Percentiles rank a stretch among this genome's conserved stretches.
Evolutionary conservation across 768 basidiomycete species (phyloP).

Genomic region (Termitomyces sp.): DNA sequence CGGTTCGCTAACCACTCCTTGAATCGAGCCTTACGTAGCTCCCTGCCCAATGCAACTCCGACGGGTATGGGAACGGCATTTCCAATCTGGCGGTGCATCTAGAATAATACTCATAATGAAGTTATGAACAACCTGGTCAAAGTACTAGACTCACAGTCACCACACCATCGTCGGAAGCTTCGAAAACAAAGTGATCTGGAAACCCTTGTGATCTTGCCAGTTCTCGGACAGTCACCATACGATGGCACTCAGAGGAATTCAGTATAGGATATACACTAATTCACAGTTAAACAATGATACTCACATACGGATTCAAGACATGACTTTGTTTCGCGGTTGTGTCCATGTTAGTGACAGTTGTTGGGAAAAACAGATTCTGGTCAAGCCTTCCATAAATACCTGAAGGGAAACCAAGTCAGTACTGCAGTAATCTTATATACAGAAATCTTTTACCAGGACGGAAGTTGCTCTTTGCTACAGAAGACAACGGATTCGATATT

Average conservation of each 20-base stretch:
- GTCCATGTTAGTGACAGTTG: constrained; percentile 75
- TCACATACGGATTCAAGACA: constrained; percentile 65
- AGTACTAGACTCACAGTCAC: constrained; percentile 48
- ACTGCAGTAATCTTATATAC: background rate
- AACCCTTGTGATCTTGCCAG: constrained; percentile 81
- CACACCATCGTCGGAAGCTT: constrained; percentile 47
- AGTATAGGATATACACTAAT: background rate
- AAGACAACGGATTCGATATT: constrained; percentile 54
- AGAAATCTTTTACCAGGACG: constrained; percentile 37
- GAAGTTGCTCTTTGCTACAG: constrained; percentile 50
- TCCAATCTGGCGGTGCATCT: constrained; percentile 83
- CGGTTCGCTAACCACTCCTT: constrained; percentile 45
- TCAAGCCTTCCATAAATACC: constrained; percentile 61
- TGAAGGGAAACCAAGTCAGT: constrained; percentile 8
- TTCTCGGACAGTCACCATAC: constrained; percentile 74
- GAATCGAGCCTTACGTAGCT: constrained; percentile 51
- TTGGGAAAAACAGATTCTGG: constrained; percentile 54
- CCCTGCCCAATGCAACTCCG: constrained; percentile 59
- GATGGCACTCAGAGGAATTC: constrained; percentile 46
- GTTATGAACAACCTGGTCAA: background rate
- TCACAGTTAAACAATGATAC: constrained; percentile 15
- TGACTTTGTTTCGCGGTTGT: constrained; percentile 76
- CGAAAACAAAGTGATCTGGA: constrained; percentile 69
- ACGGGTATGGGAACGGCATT: constrained; percentile 76
- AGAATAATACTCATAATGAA: constrained; percentile 5